phyloP scores from a whole-genome alignment of 202 grass and related monocot genomes.

The Schoenoplectus tabernaemontani region DNA sequence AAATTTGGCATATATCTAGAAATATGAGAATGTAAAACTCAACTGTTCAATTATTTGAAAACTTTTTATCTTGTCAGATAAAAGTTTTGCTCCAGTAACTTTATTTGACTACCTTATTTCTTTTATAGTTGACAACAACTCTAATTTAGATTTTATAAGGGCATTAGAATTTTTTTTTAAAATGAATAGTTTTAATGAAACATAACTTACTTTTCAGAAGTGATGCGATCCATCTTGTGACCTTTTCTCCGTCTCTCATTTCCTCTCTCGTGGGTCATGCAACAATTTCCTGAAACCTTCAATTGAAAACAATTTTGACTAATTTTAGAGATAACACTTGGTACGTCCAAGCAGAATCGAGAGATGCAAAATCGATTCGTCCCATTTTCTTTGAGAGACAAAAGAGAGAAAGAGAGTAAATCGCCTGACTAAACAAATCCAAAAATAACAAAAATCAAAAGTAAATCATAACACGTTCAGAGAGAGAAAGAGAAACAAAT shows the following conservation, averaged over 20 bases:
- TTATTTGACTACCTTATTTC: background rate
- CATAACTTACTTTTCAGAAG: constrained; percentile 65
- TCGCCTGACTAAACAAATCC: too few species aligned
- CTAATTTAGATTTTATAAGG: background rate
- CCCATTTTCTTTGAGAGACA: too few species aligned
- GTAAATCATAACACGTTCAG: too few species aligned
- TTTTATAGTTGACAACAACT: background rate
- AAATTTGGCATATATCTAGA: background rate
- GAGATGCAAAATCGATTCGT: too few species aligned
- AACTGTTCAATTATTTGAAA: background rate
- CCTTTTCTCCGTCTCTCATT: constrained; percentile 92
- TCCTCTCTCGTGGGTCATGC: constrained; percentile 65
- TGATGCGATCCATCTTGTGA: constrained; percentile 86
- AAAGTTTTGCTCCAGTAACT: background rate
- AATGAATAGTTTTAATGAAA: background rate
- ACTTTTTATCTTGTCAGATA: background rate
- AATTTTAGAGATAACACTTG: too few species aligned
- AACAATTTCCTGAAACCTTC: constrained; percentile 63
- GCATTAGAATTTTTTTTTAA: background rate
- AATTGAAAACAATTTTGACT: too few species aligned
- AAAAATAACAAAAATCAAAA: too few species aligned
- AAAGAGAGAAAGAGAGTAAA: too few species aligned
- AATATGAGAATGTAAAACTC: background rate
- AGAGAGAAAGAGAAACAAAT: too few species aligned
- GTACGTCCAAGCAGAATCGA: too few species aligned